Percentiles rank a stretch among this genome's conserved stretches.
These are phyloP conservation scores for Scheffersomyces coipomensis DNA, from an alignment of 805 yeast genomes.

Conservation along the genomic window DNA sequence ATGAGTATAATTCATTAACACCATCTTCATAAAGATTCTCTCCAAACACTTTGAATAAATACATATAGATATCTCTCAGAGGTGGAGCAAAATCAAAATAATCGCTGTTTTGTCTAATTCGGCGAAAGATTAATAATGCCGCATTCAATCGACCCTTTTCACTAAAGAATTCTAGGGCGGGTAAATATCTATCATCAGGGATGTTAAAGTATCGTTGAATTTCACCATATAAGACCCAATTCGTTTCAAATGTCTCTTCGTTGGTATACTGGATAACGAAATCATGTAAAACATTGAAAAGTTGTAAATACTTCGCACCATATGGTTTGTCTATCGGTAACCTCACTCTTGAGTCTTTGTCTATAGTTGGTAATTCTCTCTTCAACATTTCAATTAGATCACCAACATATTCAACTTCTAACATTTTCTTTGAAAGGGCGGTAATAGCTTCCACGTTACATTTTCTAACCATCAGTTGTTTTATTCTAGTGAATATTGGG, in stretches of 20 bases:
- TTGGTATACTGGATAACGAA: constrained; percentile 28
- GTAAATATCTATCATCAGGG: constrained; percentile 58
- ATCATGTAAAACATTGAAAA: constrained; percentile 27
- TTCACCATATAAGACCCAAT: constrained; percentile 59
- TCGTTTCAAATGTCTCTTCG: constrained; percentile 41
- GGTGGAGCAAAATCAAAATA: constrained; percentile 23
- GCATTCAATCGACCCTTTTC: constrained; percentile 55
- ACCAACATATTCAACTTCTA: constrained; percentile 35
- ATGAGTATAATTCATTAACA: constrained; percentile 59
- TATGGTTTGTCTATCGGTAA: constrained; percentile 24
- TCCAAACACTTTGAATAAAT: constrained; percentile 62
- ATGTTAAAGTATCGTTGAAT: constrained; percentile 54
- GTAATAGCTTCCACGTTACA: constrained; percentile 28
- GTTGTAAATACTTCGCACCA: constrained; percentile 21
- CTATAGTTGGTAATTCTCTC: constrained; percentile 36
- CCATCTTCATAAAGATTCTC: constrained; percentile 60
- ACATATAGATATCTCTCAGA: constrained; percentile 53
- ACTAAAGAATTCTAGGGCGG: constrained; percentile 58
- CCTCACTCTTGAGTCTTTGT: constrained; percentile 24
- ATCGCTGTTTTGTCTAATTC: constrained; percentile 50
- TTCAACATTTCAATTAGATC: constrained; percentile 41
- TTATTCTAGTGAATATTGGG: constrained; percentile 31
- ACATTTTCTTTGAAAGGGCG: constrained; percentile 25
- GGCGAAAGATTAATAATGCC: constrained; percentile 61
- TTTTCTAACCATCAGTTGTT: constrained; percentile 32